A percentile compares a stretch with the other conserved stretches of the same genome.
These are phyloP conservation scores for Solanum piurae DNA, from an alignment of 257 asterid species.

Conservation along the genomic window DNA sequence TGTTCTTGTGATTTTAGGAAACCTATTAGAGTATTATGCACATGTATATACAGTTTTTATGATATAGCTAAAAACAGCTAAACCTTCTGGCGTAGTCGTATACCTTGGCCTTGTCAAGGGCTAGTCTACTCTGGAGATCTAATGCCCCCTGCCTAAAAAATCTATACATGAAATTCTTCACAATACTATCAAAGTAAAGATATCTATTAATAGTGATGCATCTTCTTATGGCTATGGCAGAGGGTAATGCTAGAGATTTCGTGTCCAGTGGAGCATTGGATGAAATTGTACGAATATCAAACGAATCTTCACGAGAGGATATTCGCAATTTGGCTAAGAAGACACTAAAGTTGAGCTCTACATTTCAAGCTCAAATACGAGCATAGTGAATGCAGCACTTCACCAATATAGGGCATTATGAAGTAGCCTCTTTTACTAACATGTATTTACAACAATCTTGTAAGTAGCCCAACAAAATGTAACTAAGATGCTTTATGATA, in stretches of 20 bases:
- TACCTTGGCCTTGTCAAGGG: neutral
- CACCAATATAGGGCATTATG: neutral
- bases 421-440: neutral
- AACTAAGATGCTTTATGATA: neutral
- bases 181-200: neutral
- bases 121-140: neutral
- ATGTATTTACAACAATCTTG: neutral
- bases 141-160: neutral
- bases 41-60: neutral
- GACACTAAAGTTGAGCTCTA: conserved; percentile 39
- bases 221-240: conserved; percentile 27
- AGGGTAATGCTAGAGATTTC: conserved; percentile 63
- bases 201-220: neutral
- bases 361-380: conserved; percentile 34
- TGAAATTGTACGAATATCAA: conserved; percentile 57
- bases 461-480: neutral
- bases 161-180: neutral
- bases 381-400: conserved; percentile 3
- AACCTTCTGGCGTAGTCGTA: neutral
- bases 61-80: neutral
- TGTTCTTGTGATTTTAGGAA: neutral
- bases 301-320: conserved; percentile 66
- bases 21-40: neutral
- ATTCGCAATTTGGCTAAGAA: conserved; percentile 87
- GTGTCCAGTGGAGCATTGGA: conserved; percentile 48